Percentiles rank a stretch among this genome's conserved stretches.
phyloP scores from a whole-genome alignment of 176 grass and related monocot species.

The Alopecurus myosuroides region DNA sequence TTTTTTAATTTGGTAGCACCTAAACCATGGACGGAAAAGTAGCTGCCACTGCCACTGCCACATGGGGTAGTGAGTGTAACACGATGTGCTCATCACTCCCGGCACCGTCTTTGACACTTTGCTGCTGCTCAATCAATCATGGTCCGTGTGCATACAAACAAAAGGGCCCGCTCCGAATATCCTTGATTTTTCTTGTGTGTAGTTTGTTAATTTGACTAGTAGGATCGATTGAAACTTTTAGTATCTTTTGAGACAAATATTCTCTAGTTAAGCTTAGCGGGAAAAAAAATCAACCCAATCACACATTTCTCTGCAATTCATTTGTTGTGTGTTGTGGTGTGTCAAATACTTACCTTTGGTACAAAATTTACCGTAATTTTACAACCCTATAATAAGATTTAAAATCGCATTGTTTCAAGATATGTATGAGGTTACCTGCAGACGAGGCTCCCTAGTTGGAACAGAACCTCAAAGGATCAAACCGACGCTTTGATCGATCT shows the following conservation, averaged over 20 bases:
- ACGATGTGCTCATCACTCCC: constrained; percentile 39
- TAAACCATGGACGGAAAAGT: not conserved
- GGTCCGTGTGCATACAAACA: not conserved
- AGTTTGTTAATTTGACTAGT: not conserved
- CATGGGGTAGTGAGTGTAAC: not conserved
- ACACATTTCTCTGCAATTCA: not conserved
- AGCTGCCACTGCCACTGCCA: not conserved
- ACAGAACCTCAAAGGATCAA: no score
- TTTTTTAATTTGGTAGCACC: no score
- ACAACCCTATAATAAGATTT: no score
- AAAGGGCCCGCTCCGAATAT: not conserved
- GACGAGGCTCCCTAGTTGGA: no score
- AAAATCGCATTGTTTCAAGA: no score
- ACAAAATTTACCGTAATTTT: not conserved
- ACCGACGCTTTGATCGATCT: no score
- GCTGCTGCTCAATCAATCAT: not conserved
- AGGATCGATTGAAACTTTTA: not conserved
- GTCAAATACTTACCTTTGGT: not conserved
- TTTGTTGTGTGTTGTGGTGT: not conserved
- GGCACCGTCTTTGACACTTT: not conserved
- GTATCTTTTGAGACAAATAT: not conserved
- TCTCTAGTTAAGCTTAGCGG: not conserved
- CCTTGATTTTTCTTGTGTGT: not conserved
- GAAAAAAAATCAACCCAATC: not conserved
- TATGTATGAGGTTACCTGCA: no score